Base-by-base conservation (phyloP, 768 basidiomycete species). In the Tephrocybe sp. region DNA sequence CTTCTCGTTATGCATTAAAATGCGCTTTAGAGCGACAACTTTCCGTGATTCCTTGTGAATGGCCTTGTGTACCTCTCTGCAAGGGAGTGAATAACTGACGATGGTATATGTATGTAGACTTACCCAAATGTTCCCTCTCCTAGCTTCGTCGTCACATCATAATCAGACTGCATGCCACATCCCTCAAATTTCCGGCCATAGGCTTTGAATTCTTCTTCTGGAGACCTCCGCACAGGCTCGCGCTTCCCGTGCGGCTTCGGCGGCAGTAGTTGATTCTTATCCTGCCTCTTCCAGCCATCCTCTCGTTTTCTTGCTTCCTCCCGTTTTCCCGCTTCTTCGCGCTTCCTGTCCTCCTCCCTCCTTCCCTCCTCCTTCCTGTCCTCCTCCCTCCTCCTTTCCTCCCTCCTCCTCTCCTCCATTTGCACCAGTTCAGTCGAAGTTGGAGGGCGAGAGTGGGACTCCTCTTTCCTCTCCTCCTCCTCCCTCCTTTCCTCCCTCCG, bases 81-180 rank as follows among this genome's bases (percentile, higher is more conserved):
- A 37, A 44, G 38, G 54, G 44, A 26, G 39, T 50, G 45, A 30
- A 52, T 19, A 12, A 47, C 24, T 37, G 44, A 48, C 31, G 34
- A 49, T 32, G 52, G 49, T 18, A 32, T 34, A 3, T 7, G 9
- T 37, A 7, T 24, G 35, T n/a, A 9, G 16, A 82, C 87, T 38
- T 65, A 92, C 88, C 95, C 96, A 67, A 98, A 98, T 22, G 96
- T 98, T 4, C 96, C 96, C 66, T 98, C 96, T 30, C 96, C 96
- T 13, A 98, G 72, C 69, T 98, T 97, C 2, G 85, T 87, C 34
- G 87, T 86, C 12, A 85, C 75, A 47, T 86, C 82, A 64, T 97
- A 98, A 55, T 90, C 89, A 13, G 69, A 69, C 54, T 94, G 80
- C 47, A 73, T 63, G 8, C 89, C 87, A 66, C 86, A 86, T 5